Evolutionary conservation across 164 flowering plant genomes (phyloP).

Genomic region (Hamamelis virginiana): DNA sequence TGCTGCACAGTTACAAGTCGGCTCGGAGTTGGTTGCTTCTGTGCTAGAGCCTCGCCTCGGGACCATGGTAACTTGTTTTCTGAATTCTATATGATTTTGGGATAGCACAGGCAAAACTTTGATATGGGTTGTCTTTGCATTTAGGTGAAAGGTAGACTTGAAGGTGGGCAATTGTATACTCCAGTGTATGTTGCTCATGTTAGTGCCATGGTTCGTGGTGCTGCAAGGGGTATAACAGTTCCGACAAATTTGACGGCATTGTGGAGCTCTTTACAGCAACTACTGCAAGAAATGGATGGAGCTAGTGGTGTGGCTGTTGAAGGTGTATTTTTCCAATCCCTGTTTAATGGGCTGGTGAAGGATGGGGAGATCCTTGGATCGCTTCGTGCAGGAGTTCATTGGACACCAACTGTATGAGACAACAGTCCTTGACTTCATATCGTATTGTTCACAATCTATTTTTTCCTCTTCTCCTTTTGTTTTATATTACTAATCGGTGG

Average conservation of each 20-base stretch:
- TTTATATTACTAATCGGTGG: not conserved
- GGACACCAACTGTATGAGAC: constrained; percentile 88
- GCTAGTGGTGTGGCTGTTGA: constrained; percentile 87
- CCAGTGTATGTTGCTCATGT: constrained; percentile 91
- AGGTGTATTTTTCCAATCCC: constrained; percentile 73
- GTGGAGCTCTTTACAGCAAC: constrained; percentile 83
- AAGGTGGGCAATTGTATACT: constrained; percentile 96
- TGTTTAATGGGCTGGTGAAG: constrained; percentile 79
- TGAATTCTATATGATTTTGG: not conserved
- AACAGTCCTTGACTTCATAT: not conserved
- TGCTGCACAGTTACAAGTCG: constrained; percentile 76
- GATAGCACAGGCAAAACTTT: not conserved
- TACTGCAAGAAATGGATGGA: constrained; percentile 70
- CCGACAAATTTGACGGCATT: constrained; percentile 76
- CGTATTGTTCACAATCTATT: not conserved
- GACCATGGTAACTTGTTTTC: constrained; percentile 44
- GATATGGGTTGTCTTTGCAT: constrained; percentile 5
- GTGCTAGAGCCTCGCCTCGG: constrained; percentile 84
- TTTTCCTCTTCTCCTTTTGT: not conserved
- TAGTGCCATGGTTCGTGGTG: constrained; percentile 95
- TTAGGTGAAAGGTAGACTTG: constrained; percentile 94
- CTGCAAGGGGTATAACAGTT: constrained; percentile 81
- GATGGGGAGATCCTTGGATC: constrained; percentile 85
- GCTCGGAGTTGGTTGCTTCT: constrained; percentile 66
- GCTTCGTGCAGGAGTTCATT: constrained; percentile 92